Conservation (phyloP, 352 stramenopile species). For the Phytophthora cactorum region DNA sequence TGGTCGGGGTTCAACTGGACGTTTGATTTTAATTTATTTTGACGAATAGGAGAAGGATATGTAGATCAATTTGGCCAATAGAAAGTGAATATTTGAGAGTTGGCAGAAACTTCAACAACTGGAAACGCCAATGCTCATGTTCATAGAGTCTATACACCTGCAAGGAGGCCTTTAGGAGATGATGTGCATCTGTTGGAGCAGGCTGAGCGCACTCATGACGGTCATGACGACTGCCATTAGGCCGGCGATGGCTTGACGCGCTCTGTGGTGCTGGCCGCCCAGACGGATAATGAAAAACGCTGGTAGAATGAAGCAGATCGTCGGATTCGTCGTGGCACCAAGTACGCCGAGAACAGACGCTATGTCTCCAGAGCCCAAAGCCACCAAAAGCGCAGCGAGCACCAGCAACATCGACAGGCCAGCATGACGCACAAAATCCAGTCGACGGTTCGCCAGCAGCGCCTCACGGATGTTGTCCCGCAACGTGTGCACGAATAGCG, state of each 20-base stretch:
- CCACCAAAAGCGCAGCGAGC: slow-evolving; percentile 52
- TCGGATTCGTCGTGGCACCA: slow-evolving; percentile 85
- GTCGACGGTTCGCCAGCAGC: slow-evolving; percentile 51
- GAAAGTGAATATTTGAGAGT: background rate
- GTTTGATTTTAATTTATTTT: slow-evolving; percentile 11
- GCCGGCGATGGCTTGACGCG: slow-evolving; percentile 54
- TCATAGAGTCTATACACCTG: slow-evolving; percentile 8
- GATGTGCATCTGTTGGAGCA: slow-evolving; percentile 59
- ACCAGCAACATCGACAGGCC: slow-evolving; percentile 68
- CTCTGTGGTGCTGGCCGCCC: slow-evolving; percentile 41
- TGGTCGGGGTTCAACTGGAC: slow-evolving; percentile 25
- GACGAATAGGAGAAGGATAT: slow-evolving; percentile 9
- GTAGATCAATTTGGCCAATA: slow-evolving; percentile 9
- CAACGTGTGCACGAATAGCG: slow-evolving; percentile 87
- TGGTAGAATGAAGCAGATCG: slow-evolving; percentile 90
- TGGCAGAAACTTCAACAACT: slow-evolving; percentile 5
- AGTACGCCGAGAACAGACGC: slow-evolving; percentile 85
- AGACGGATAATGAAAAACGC: slow-evolving; percentile 78
- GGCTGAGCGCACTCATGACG: slow-evolving; percentile 56
- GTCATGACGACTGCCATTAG: slow-evolving; percentile 53
- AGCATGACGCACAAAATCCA: slow-evolving; percentile 56
- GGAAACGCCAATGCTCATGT: background rate
- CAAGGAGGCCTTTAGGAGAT: slow-evolving; percentile 15
- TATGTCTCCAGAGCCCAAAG: slow-evolving; percentile 82
- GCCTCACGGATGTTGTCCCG: slow-evolving; percentile 85